Conservation (phyloP, 352 stramenopile genomes). For the Phytophthora tubulina region DNA sequence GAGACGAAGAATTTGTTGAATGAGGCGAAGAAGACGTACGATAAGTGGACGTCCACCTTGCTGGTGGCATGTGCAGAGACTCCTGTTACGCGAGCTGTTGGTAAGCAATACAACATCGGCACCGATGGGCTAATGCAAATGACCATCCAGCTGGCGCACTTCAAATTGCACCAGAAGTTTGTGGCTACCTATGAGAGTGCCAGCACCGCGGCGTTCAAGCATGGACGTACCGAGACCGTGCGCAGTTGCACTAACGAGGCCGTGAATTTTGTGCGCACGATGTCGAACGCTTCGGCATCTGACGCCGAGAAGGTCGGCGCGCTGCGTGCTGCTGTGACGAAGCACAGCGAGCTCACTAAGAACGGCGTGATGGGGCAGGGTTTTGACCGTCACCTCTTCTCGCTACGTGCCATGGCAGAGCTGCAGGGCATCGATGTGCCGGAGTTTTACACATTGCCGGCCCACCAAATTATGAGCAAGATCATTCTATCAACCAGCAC, state of each 20-base stretch:
- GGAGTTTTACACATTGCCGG: conserved; percentile 83
- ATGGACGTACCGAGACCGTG: conserved; percentile 91
- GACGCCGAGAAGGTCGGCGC: conserved; percentile 68
- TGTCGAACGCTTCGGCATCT: conserved; percentile 67
- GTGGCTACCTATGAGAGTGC: conserved; percentile 91
- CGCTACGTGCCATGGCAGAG: conserved; percentile 73
- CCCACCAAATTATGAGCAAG: conserved; percentile 84
- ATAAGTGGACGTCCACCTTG: conserved; percentile 69
- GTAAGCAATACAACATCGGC: conserved; percentile 76
- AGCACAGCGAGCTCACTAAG: conserved; percentile 91
- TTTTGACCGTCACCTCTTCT: conserved; percentile 91
- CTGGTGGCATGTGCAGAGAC: conserved; percentile 81
- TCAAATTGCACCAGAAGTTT: conserved; percentile 82
- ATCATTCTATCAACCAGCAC: conserved; percentile 94
- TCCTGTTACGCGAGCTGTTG: conserved; percentile 72
- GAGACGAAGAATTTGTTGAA: conserved; percentile 70
- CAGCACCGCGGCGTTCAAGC: conserved; percentile 93
- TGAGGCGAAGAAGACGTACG: conserved; percentile 78
- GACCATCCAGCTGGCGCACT: conserved; percentile 91
- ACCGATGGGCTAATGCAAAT: conserved; percentile 94
- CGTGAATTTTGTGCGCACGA: conserved; percentile 74
- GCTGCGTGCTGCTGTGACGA: conserved; percentile 80
- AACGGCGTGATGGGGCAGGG: conserved; percentile 92
- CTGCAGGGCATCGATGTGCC: conserved; percentile 66
- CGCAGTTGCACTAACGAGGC: conserved; percentile 91